Conservation (phyloP, 371 early-diverging fungal genomes). For the Coemansia sp. region DNA sequence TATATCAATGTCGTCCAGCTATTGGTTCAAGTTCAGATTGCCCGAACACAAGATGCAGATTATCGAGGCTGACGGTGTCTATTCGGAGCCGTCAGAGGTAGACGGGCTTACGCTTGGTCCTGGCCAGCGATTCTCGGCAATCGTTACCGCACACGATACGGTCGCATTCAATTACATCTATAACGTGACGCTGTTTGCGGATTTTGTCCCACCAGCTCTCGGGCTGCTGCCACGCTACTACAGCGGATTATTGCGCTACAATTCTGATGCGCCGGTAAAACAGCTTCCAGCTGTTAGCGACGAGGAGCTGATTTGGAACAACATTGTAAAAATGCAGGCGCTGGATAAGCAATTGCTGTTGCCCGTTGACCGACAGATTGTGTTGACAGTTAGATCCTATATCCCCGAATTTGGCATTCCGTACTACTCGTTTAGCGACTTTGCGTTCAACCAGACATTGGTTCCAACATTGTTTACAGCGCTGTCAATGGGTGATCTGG, state of each 20-base stretch:
- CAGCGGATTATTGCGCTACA: constrained; percentile 15
- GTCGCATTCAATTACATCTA: constrained; percentile 31
- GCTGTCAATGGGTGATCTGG: constrained; percentile 58
- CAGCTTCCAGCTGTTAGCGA: background rate
- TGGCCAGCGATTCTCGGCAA: constrained; percentile 67
- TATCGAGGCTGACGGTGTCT: constrained; percentile 82
- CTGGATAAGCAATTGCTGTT: constrained; percentile 7
- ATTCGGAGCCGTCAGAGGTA: constrained; percentile 58
- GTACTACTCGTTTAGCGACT: background rate
- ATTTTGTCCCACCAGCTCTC: background rate
- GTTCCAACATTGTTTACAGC: constrained; percentile 71
- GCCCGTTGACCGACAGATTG: constrained; percentile 16
- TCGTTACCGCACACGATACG: constrained; percentile 62
- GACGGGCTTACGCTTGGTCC: constrained; percentile 60
- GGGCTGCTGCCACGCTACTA: constrained; percentile 15
- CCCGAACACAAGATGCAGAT: constrained; percentile 72
- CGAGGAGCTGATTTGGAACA: background rate
- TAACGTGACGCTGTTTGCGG: constrained; percentile 27
- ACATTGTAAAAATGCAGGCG: constrained; percentile 3
- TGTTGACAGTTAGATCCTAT: background rate
- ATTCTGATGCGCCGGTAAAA: background rate
- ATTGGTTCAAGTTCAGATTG: constrained; percentile 73
- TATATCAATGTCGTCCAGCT: constrained; percentile 71
- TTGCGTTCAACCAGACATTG: constrained; percentile 64
- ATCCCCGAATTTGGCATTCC: background rate